A percentile compares a stretch with the other conserved stretches of the same genome.
Evolutionary conservation across 2,329 filamentous ascomycete species (phyloP).

Genomic region (Trichoderma asperellum): DNA sequence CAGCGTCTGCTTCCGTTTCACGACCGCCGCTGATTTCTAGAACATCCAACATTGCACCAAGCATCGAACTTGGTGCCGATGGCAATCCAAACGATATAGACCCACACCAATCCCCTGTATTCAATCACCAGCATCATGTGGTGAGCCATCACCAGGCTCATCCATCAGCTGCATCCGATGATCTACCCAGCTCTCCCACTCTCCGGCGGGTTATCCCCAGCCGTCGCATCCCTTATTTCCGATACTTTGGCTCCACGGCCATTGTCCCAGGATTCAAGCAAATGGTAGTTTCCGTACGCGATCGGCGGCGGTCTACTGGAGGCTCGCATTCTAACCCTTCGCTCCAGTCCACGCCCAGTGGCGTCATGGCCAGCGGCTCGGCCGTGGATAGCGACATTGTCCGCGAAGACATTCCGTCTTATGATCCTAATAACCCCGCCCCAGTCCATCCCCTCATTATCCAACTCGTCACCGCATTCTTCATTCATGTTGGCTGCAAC

Average conservation of each 20-base stretch:
- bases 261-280: constrained; percentile 92
- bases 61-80: constrained; percentile 34
- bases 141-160: constrained; percentile 27
- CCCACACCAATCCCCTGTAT: constrained; percentile 26
- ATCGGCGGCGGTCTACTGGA: constrained; percentile 62
- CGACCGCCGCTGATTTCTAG: neutral
- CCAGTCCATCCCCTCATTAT: constrained; percentile 77
- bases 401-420: constrained; percentile 67
- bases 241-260: constrained; percentile 88
- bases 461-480: constrained; percentile 79
- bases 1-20: neutral
- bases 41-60: constrained; percentile 10
- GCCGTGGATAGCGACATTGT: constrained; percentile 49
- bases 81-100: constrained; percentile 36
- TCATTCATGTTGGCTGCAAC: constrained; percentile 79
- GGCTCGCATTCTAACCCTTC: constrained; percentile 61
- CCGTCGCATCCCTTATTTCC: constrained; percentile 81
- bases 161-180: constrained; percentile 32
- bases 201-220: constrained; percentile 55
- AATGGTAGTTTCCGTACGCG: constrained; percentile 80
- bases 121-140: neutral
- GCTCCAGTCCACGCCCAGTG: constrained; percentile 48
- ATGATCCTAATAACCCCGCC: constrained; percentile 71
- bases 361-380: constrained; percentile 46
- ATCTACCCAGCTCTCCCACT: constrained; percentile 46